Percentiles rank a stretch among this genome's conserved stretches.
Evolutionary conservation across 192 early-diverging fungal species (phyloP).

Genomic region (Phycomyces blakesleeanus): DNA sequence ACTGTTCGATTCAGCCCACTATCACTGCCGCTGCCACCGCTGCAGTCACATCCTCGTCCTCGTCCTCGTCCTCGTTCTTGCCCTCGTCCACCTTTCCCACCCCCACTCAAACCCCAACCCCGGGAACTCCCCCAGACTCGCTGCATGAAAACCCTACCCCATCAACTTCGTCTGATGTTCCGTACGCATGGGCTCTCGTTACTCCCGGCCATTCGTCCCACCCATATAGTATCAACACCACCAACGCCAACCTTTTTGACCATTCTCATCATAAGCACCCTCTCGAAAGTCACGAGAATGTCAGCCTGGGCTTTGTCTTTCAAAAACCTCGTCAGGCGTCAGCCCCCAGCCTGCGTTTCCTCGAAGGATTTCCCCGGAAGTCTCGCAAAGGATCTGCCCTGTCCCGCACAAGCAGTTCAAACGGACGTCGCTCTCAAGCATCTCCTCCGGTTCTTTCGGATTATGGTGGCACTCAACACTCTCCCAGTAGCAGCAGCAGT

Average conservation of each 20-base stretch:
- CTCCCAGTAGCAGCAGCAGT: background rate
- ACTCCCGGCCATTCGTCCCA: background rate
- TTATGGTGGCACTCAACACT: background rate
- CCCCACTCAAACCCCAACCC: background rate
- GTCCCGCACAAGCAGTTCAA: background rate
- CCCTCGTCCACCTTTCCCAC: no score
- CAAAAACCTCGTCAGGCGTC: constrained; percentile 4
- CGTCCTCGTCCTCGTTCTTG: no score
- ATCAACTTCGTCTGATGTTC: background rate
- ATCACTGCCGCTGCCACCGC: no score
- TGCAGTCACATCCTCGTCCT: no score
- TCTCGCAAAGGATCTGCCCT: constrained; percentile 2
- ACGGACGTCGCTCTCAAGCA: background rate
- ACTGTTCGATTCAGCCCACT: no score
- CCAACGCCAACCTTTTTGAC: background rate
- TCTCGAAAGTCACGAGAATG: background rate
- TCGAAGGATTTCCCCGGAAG: constrained; percentile 3
- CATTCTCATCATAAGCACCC: background rate
- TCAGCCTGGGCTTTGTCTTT: constrained; percentile 7
- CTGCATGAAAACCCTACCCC: background rate
- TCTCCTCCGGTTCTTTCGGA: background rate
- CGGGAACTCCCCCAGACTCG: background rate
- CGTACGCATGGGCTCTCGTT: background rate
- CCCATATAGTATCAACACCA: no score
- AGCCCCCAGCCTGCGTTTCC: constrained; percentile 5